Percentiles rank a stretch among this genome's conserved stretches.
Conservation (phyloP, 306 rosid species). For the Vicia sativa region DNA sequence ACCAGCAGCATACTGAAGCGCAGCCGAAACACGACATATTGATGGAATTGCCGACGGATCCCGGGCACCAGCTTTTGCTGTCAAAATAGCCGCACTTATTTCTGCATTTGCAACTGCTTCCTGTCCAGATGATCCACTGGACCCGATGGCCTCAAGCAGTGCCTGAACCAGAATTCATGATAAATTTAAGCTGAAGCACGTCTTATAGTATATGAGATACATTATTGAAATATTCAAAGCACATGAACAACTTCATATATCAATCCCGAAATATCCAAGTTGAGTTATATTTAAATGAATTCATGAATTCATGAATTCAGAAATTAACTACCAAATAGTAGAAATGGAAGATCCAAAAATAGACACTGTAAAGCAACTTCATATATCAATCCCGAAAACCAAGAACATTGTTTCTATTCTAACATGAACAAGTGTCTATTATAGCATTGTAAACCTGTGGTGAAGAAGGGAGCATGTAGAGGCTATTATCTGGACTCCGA, state of each 20-base stretch:
- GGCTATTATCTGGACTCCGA: slow-evolving; percentile 94
- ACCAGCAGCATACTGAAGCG: slow-evolving; percentile 94
- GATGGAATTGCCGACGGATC: slow-evolving; percentile 99
- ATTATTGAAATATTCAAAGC: slow-evolving; percentile 19
- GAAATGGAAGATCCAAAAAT: slow-evolving; percentile 24
- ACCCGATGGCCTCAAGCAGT: slow-evolving; percentile 87
- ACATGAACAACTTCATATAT: too few relatives aligned
- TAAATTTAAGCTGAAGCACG: slow-evolving; percentile 26
- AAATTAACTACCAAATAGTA: slow-evolving; percentile 26
- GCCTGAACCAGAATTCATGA: slow-evolving; percentile 62
- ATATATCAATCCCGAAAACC: slow-evolving; percentile 29
- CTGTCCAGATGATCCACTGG: slow-evolving; percentile 80
- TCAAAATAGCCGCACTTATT: slow-evolving; percentile 85
- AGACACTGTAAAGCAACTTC: slow-evolving; percentile 7
- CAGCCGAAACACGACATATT: slow-evolving; percentile 90
- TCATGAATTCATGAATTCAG: slow-evolving; percentile 33
- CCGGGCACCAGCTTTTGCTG: slow-evolving; percentile 95
- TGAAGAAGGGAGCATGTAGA: slow-evolving; percentile 95
- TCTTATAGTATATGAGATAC: slow-evolving; percentile 25
- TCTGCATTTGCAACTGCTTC: slow-evolving; percentile 95
- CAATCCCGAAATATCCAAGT: too few relatives aligned
- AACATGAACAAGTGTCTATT: slow-evolving; percentile 13
- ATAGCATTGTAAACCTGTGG: slow-evolving; percentile 74
- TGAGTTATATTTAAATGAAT: slow-evolving; percentile 27
- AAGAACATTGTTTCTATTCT: background rate